Base-by-base conservation (phyloP, 306 rosid genomes). In the Fragaria nilgerrensis region DNA sequence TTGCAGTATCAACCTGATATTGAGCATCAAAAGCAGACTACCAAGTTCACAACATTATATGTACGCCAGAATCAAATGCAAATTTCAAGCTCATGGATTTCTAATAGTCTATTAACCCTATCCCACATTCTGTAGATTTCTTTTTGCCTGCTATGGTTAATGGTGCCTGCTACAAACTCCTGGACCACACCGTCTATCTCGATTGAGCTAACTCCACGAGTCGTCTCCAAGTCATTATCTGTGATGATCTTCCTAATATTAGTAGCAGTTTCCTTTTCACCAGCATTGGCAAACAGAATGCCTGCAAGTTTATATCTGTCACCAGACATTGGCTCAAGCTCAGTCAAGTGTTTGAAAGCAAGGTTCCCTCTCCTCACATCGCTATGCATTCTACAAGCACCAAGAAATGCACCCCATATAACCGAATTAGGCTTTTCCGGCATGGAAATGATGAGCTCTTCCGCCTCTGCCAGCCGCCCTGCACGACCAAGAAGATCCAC, bases 401-500 rank as follows among this genome's bases (percentile, higher is more conserved):
- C 75, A 4, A 85, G 80, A 5, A 88, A 72, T 11, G 85, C 37
- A 9, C 89, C 91, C 88, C 88, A 88, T 36, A 88, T 77, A 3
- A 84, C 69, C 0, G 88, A 81, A 23, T 84, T 85, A 0, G 89
- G 83, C 32, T 77, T 47, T 70, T 77, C 80, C 0, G 82, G 80
- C 84, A 84, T 80, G 16, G 77, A 66, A 37, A 1, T n/a, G 36
- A 85, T 84, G 41, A 88, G 47, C 37, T 68, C 71, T 82, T 88
- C 83, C 1, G 84, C 89, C 63, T 85, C 87, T 7, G 59, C 73
- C 56, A 85, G 41, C 67, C 64, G n/a, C 62, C 89, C 86, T 0
- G 89, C 86, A 45, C 89, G 85, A 45, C 89, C 84, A 6, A 85
- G 89, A 45, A 88, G 82, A 77, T 88, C 88, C 9, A 85, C 87